A percentile compares a stretch with the other conserved stretches of the same genome.
Conservation (phyloP, 768 basidiomycete species). For the Rhodotorula diobovata region DNA sequence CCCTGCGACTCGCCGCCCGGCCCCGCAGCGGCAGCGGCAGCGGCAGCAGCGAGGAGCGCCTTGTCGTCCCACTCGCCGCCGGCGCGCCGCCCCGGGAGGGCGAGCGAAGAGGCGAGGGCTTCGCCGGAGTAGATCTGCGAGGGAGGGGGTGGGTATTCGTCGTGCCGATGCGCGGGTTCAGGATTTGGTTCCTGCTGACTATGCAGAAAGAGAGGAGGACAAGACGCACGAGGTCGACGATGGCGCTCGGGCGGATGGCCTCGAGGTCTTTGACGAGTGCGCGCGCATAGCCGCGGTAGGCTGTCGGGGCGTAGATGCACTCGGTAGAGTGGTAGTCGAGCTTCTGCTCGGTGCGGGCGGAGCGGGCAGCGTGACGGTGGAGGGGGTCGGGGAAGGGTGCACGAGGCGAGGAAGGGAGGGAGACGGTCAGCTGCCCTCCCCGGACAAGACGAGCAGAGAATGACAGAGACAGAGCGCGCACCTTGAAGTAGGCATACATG, state of each 20-base stretch:
- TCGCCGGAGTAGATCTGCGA: constrained; percentile 44
- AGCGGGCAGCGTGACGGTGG: no score
- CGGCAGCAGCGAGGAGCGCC: constrained; percentile 22
- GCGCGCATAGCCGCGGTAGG: constrained; percentile 93
- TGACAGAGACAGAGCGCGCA: neutral
- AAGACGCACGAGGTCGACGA: constrained; percentile 93
- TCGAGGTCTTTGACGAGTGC: constrained; percentile 93
- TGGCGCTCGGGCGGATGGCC: constrained; percentile 84
- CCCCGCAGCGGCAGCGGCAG: constrained; percentile 17
- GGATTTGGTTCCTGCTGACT: no score
- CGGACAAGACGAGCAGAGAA: no score
- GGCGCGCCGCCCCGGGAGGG: constrained; percentile 28
- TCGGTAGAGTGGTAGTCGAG: constrained; percentile 98
- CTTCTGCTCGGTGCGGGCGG: no score
- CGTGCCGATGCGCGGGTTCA: no score
- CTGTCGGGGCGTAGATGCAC: constrained; percentile 98
- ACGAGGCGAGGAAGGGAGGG: neutral
- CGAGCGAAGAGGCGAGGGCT: constrained; percentile 39
- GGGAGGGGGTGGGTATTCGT: no score
- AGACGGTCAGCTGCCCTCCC: neutral
- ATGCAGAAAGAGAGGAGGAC: neutral
- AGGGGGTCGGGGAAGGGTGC: neutral
- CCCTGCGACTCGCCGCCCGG: neutral
- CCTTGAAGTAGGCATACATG: constrained; percentile 96
- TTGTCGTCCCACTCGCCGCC: constrained; percentile 30